These are phyloP conservation scores for Tylopilus sp. DNA, from an alignment of 768 basidiomycete species.

Conservation along the genomic window DNA sequence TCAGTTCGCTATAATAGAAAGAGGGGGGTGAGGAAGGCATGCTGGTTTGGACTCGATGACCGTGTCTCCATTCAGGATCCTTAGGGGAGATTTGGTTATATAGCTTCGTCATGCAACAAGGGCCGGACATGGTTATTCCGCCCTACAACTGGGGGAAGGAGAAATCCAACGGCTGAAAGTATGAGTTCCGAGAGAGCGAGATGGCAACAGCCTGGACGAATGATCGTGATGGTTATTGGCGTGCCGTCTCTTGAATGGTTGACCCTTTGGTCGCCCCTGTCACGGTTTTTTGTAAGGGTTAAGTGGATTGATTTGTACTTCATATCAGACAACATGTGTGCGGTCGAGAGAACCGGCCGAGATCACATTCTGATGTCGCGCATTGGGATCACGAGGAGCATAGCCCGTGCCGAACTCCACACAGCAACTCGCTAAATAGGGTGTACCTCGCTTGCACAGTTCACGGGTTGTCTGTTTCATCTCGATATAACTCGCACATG, in stretches of 20 bases:
- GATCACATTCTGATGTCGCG: slow-evolving; percentile 10
- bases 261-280: slow-evolving; percentile 26
- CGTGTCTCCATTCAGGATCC: slow-evolving; percentile 18
- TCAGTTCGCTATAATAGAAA: slow-evolving; percentile 47
- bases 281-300: slow-evolving; percentile 14
- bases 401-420: background rate
- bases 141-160: background rate
- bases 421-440: slow-evolving; percentile 8
- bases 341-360: slow-evolving; percentile 6
- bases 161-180: slow-evolving; percentile 13
- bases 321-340: slow-evolving; percentile 8
- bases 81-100: slow-evolving; percentile 23
- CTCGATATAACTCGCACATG: slow-evolving; percentile 1
- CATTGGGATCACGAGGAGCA: slow-evolving; percentile 12
- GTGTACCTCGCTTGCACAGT: no score
- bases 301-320: slow-evolving; percentile 9
- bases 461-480: slow-evolving; percentile 1
- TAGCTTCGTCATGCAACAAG: slow-evolving; percentile 27
- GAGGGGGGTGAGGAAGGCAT: slow-evolving; percentile 20
- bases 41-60: background rate
- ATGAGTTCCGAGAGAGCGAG: slow-evolving; percentile 9
- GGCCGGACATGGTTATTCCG: slow-evolving; percentile 22
- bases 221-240: slow-evolving; percentile 19
- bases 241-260: slow-evolving; percentile 12
- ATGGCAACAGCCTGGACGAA: slow-evolving; percentile 14